Base-by-base conservation (phyloP, 1,139 yeast genomes). In the Suzukiozyma palmioleophila region DNA sequence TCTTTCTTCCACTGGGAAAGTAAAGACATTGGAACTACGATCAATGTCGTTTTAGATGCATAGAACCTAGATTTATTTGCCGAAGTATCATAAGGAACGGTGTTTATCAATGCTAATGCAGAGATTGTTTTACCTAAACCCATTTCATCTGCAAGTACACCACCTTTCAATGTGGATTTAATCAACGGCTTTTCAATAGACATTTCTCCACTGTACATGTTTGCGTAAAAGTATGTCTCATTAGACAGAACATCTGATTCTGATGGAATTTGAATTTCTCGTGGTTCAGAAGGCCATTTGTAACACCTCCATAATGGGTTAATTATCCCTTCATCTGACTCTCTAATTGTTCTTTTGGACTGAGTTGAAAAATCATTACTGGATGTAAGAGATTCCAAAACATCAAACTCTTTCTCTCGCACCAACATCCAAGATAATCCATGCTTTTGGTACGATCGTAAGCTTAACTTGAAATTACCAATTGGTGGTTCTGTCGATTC, bases 101-200 rank as follows among this genome's bases (percentile, higher is more conserved):
- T 73, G 43, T 84, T 78, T 6, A 92, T 68, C 38, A 92, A 62
- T 0, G 97, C 77, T 44, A 88, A 61, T 0, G 95, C 79, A 0
- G 96, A 84, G 15, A 90, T 85, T 0, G 97, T 90, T 55, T 90
- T 90, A 33, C 97, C 97, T 7, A 90, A 69, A 0, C 97, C 97
- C 97, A 90, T 90, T 57, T 90, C 97, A 60, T 90, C 97, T 0
- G 97, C 96, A n/a, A 90, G 64, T 13, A 90, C 86, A 1, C 98
- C 98, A 16, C 98, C 97, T 44, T 66, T 64, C 30, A 81, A 70
- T 26, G 75, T 60, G 0, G 82, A 68, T 44, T 73, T 77, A 7
- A 83, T 60, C 5, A 78, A 46, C 1, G 97, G 97, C 47, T 75
- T 79, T 14, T 73, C 73, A 15, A 78, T 52, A 0, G 94, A 80